Percentiles rank a stretch among this genome's conserved stretches.
These are phyloP conservation scores for Condylostoma magnum DNA, from an alignment of 169 alveolate genomes.

Conservation along the genomic window DNA sequence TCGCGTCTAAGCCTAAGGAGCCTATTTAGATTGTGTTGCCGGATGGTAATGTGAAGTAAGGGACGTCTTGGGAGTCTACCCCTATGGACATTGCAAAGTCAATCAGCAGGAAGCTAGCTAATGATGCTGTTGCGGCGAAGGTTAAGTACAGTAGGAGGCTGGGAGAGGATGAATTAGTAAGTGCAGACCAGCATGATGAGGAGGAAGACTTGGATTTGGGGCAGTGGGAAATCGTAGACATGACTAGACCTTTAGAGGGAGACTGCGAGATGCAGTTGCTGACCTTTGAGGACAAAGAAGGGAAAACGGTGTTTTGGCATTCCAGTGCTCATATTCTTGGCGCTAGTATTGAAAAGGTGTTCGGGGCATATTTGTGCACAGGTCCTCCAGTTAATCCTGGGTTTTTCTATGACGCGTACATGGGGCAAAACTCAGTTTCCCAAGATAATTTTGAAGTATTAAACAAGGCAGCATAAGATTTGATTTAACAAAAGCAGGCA, in stretches of 20 bases:
- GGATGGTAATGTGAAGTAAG: conserved; percentile 87
- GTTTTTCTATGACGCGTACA: conserved; percentile 97
- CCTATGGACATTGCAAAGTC: conserved; percentile 89
- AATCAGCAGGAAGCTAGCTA: conserved; percentile 88
- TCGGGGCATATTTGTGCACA: conserved; percentile 95
- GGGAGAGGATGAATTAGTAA: conserved; percentile 59
- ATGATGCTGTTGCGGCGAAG: conserved; percentile 89
- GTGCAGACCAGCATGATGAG: conserved; percentile 76
- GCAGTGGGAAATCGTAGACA: conserved; percentile 65
- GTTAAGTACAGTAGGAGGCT: conserved; percentile 69
- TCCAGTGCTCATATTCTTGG: conserved; percentile 98
- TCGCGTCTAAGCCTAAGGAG: conserved; percentile 54
- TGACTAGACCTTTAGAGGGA: conserved; percentile 96
- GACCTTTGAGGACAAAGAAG: conserved; percentile 93
- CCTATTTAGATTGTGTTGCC: conserved; percentile 86
- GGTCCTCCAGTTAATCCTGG: conserved; percentile 97
- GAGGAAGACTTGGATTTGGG: conserved; percentile 44
- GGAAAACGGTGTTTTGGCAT: conserved; percentile 97
- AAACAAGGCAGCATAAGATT: conserved; percentile 75
- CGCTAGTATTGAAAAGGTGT: conserved; percentile 92
- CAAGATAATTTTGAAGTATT: conserved; percentile 61
- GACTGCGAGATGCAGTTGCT: conserved; percentile 90
- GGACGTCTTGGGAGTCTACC: conserved; percentile 87
- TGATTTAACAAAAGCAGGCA: conserved; percentile 86
- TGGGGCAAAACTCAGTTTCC: conserved; percentile 82